A percentile compares a stretch with the other conserved stretches of the same genome.
These are phyloP conservation scores for Beauveria scarabaeidicola DNA, from an alignment of 2,329 filamentous ascomycete genomes.

Conservation along the genomic window DNA sequence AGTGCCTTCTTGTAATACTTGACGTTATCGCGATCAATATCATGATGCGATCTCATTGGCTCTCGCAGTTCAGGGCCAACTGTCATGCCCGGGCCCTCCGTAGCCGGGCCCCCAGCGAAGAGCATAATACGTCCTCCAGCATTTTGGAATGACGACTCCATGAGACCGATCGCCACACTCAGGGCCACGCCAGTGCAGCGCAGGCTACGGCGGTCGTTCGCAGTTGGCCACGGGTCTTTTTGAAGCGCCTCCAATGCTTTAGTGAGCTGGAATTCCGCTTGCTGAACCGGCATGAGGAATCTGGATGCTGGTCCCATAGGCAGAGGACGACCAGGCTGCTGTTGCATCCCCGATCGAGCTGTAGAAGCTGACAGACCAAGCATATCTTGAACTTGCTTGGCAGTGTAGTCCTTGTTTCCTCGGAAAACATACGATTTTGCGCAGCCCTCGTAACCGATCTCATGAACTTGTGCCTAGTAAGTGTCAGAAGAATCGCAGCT, in stretches of 20 bases:
- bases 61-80: slow-evolving; percentile 93
- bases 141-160: slow-evolving; percentile 94
- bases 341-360: slow-evolving; percentile 65
- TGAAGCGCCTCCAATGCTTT: slow-evolving; percentile 93
- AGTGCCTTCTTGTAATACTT: slow-evolving; percentile 99
- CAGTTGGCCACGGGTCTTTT: slow-evolving; percentile 95
- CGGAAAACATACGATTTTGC: slow-evolving; percentile 98
- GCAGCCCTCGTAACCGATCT: slow-evolving; percentile 95
- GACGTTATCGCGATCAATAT: slow-evolving; percentile 97
- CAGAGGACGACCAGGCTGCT: slow-evolving; percentile 65
- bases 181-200: slow-evolving; percentile 95
- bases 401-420: slow-evolving; percentile 94
- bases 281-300: slow-evolving; percentile 88
- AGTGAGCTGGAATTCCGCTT: slow-evolving; percentile 95
- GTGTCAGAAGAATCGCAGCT: slow-evolving; percentile 1
- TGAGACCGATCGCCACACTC: slow-evolving; percentile 82
- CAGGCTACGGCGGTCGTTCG: slow-evolving; percentile 81
- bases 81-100: slow-evolving; percentile 93
- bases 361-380: slow-evolving; percentile 70
- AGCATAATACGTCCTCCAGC: slow-evolving; percentile 93
- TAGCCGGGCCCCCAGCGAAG: slow-evolving; percentile 89
- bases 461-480: slow-evolving; percentile 78
- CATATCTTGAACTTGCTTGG: slow-evolving; percentile 99
- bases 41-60: slow-evolving; percentile 94
- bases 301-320: slow-evolving; percentile 75